These are phyloP conservation scores for Trifolium pratense DNA, from an alignment of 306 rosid species.

Conservation along the genomic window DNA sequence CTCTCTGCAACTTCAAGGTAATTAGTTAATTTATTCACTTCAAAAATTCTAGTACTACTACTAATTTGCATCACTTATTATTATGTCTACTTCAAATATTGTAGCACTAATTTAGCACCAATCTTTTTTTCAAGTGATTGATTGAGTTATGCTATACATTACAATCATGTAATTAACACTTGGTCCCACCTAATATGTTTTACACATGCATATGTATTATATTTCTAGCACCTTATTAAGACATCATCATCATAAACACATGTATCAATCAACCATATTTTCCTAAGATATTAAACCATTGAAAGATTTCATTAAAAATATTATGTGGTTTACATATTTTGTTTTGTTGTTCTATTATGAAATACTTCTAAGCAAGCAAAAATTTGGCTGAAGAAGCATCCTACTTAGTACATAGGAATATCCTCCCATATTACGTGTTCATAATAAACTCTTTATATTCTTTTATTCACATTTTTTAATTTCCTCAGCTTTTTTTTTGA, in stretches of 20 bases:
- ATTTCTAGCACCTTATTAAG: constrained; percentile 9
- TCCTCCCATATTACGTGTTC: constrained; percentile 17
- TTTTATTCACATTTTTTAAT: background rate
- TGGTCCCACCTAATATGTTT: constrained; percentile 24
- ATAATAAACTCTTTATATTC: constrained; percentile 18
- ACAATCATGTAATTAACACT: background rate
- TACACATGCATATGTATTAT: background rate
- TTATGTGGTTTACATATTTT: constrained; percentile 31
- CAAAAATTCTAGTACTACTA: no score
- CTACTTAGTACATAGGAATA: constrained; percentile 38
- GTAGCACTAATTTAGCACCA: no score
- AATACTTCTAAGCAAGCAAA: constrained; percentile 8
- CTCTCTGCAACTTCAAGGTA: constrained; percentile 6
- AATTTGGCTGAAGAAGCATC: constrained; percentile 30
- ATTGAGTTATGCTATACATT: no score
- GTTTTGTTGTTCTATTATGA: background rate
- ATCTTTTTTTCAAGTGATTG: no score
- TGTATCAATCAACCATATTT: background rate
- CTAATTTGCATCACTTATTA: no score
- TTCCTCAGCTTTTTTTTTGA: constrained; percentile 2
- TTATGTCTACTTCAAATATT: no score
- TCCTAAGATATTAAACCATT: background rate
- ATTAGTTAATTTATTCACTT: background rate
- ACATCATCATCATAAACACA: background rate
- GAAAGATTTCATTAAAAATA: constrained; percentile 23